Evolutionary conservation across 305 asterid species (phyloP).

Genomic region (Striga hermonthica): DNA sequence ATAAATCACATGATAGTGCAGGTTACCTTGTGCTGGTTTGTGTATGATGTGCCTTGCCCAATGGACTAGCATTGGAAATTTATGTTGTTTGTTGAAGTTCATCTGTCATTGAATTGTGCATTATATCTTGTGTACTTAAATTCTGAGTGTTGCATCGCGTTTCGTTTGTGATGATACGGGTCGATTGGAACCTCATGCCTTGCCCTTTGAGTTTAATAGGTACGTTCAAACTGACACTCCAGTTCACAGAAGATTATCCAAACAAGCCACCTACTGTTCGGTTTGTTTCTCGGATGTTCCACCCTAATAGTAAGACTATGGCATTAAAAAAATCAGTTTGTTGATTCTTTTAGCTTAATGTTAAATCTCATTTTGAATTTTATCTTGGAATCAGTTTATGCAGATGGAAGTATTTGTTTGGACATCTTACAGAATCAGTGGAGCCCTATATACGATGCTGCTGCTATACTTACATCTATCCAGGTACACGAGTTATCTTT

Average conservation of each 20-base stretch:
- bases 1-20: no score
- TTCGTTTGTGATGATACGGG: conserved; percentile 12
- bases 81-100: no score
- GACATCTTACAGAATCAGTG: conserved; percentile 69
- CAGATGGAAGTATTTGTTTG: conserved; percentile 66
- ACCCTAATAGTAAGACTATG: conserved; percentile 79
- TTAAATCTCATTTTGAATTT: conserved; percentile 23
- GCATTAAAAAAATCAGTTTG: background rate
- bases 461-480: conserved; percentile 59
- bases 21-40: no score
- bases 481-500: conserved; percentile 47
- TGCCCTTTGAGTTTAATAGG: conserved; percentile 37
- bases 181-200: background rate
- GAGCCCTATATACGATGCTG: conserved; percentile 70
- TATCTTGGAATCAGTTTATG: conserved; percentile 46
- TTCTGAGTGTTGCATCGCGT: no score
- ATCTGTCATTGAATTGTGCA: no score
- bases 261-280: conserved; percentile 91
- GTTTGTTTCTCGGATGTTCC: conserved; percentile 87
- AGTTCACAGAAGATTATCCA: conserved; percentile 81
- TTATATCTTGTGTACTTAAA: no score
- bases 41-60: no score
- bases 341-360: background rate
- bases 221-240: conserved; percentile 83
- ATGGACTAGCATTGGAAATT: no score